Conservation (phyloP, 2,329 filamentous ascomycete species). For the Trichocomaceae sp. region DNA sequence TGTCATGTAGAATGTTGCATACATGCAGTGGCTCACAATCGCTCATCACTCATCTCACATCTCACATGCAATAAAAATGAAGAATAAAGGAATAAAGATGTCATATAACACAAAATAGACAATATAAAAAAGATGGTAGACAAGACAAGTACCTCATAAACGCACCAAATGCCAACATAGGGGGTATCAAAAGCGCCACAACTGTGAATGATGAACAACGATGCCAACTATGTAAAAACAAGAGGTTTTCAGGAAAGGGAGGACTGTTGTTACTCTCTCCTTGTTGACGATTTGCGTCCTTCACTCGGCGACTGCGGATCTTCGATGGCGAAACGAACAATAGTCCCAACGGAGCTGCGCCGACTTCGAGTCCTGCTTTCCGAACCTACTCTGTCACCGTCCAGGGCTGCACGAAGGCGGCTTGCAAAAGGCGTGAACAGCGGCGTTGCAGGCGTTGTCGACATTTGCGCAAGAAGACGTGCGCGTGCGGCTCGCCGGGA, state of each 20-base stretch:
- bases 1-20: not conserved
- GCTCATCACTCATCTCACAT: not conserved
- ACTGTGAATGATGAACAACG: conserved; percentile 4
- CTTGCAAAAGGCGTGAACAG: conserved; percentile 39
- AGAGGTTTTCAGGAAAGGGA: not conserved
- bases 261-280: conserved; percentile 21
- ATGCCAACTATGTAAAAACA: conserved; percentile 7
- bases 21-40: not conserved
- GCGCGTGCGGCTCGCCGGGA: conserved; percentile 41
- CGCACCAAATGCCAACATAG: conserved; percentile 3
- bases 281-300: conserved; percentile 32
- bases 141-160: not conserved
- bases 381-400: conserved; percentile 14
- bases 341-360: conserved; percentile 23
- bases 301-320: conserved; percentile 37
- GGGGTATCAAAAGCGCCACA: conserved; percentile 10
- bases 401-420: conserved; percentile 26
- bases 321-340: conserved; percentile 37
- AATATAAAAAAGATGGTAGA: not conserved
- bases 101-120: not conserved
- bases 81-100: not conserved
- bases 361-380: conserved; percentile 16
- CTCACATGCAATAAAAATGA: not conserved
- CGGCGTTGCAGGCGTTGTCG: conserved; percentile 41
- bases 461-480: conserved; percentile 34